A percentile compares a stretch with the other conserved stretches of the same genome.
phyloP scores from a whole-genome alignment of 306 rosid species.

The Acmispon strigosus region DNA sequence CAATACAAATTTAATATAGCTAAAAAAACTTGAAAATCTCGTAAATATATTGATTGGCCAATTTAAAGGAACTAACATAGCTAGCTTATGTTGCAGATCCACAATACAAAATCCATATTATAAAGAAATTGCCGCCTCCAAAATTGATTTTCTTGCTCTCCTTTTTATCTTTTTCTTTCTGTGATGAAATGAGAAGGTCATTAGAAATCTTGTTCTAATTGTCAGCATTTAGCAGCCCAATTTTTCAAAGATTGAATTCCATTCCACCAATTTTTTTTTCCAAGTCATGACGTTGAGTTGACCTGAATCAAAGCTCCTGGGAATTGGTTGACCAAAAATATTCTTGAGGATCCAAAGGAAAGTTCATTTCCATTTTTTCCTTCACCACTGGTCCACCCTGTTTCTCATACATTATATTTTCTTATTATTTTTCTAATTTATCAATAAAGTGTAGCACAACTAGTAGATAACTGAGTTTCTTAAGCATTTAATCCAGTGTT shows the following conservation, averaged over 20 bases:
- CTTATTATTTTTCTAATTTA: too few relatives aligned
- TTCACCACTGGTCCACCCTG: neutral
- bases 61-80: neutral
- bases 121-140: neutral
- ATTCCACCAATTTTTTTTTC: neutral
- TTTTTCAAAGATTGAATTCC: conserved; percentile 2
- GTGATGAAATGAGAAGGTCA: too few relatives aligned
- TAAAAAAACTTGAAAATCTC: neutral
- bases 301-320: neutral
- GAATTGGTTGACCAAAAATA: neutral
- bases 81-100: neutral
- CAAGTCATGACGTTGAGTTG: conserved; percentile 17
- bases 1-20: too few relatives aligned
- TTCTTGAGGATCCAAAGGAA: neutral
- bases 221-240: neutral
- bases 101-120: too few relatives aligned
- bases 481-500: too few relatives aligned
- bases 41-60: neutral
- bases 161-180: neutral
- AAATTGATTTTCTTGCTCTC: neutral
- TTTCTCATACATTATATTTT: neutral
- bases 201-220: too few relatives aligned
- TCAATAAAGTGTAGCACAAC: too few relatives aligned
- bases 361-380: neutral
- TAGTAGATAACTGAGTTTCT: too few relatives aligned